Conservation (phyloP, 1,284 basidiomycete species). For the Melanopsichium pennsylvanicum region DNA sequence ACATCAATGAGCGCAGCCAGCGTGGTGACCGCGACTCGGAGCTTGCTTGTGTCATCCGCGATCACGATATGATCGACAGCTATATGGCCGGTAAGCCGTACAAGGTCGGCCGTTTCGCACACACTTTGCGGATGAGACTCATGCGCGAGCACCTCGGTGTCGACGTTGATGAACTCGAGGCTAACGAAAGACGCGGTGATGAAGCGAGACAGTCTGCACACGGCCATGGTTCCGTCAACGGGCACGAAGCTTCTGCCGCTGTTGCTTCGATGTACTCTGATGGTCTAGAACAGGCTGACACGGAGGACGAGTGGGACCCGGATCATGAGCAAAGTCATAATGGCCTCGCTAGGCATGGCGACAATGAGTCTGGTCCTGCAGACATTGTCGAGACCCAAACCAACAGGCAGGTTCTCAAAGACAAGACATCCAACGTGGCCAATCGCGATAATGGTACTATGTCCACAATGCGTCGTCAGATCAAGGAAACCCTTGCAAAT, state of each 20-base stretch:
- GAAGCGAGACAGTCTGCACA: no score
- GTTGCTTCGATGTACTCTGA: conserved; percentile 5
- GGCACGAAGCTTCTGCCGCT: conserved; percentile 6
- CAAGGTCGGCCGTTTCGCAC: conserved; percentile 95
- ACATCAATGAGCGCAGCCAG: conserved; percentile 97
- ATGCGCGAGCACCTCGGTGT: conserved; percentile 97
- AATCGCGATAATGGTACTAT: conserved; percentile 17
- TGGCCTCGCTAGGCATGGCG: conserved; percentile 18
- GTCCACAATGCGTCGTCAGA: conserved; percentile 18
- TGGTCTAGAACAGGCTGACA: conserved; percentile 19
- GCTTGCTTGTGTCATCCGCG: conserved; percentile 86
- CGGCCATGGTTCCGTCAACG: conserved; percentile 2
- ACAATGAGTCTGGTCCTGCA: background rate
- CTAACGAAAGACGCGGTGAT: conserved; percentile 30
- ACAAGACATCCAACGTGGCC: conserved; percentile 10
- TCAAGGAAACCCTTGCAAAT: conserved; percentile 27
- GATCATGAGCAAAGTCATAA: conserved; percentile 74
- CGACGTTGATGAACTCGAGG: conserved; percentile 86
- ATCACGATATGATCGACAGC: conserved; percentile 91
- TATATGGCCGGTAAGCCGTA: conserved; percentile 93
- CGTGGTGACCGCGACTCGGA: conserved; percentile 97
- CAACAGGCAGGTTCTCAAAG: conserved; percentile 14
- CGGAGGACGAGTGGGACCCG: conserved; percentile 76
- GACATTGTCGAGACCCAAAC: conserved; percentile 24
- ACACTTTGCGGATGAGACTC: conserved; percentile 87